Percentiles rank a stretch among this genome's conserved stretches.
Evolutionary conservation across 495 filamentous ascomycete genomes (phyloP).

Genomic region (Stereocaulon alpinum): DNA sequence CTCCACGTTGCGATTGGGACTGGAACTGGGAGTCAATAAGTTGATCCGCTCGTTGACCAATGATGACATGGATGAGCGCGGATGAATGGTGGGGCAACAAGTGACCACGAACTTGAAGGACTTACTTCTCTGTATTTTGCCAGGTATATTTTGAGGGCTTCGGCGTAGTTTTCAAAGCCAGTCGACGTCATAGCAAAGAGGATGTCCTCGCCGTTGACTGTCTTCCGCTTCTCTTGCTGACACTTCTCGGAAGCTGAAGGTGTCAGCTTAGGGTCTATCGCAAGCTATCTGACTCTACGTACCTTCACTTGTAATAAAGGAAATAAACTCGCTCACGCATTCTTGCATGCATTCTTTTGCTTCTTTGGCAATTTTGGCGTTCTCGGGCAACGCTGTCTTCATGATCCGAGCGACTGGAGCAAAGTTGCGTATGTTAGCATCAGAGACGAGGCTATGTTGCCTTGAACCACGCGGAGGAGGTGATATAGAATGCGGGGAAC

Average conservation of each 20-base stretch:
- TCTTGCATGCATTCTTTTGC: conserved; percentile 99
- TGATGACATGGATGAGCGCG: neutral
- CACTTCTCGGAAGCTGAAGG: conserved; percentile 90
- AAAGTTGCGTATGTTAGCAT: conserved; percentile 86
- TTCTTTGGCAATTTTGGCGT: conserved; percentile 98
- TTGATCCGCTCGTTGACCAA: conserved; percentile 5
- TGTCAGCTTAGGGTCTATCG: conserved; percentile 23
- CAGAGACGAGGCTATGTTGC: conserved; percentile 34
- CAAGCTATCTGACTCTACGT: conserved; percentile 22
- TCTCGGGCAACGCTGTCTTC: conserved; percentile 93
- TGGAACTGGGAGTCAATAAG: conserved; percentile 35
- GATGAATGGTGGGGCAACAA: neutral
- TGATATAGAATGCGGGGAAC: conserved; percentile 36
- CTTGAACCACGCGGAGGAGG: conserved; percentile 25
- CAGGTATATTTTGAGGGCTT: conserved; percentile 95
- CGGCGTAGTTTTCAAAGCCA: conserved; percentile 97
- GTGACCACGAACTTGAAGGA: conserved; percentile 27
- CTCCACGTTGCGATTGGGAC: conserved; percentile 68
- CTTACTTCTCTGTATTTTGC: conserved; percentile 96
- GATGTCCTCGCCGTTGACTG: conserved; percentile 97
- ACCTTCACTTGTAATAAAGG: conserved; percentile 99
- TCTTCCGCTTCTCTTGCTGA: conserved; percentile 98
- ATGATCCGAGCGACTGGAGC: conserved; percentile 97
- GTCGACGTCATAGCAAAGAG: conserved; percentile 98
- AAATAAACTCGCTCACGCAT: conserved; percentile 99